Base-by-base conservation (phyloP, 163 green algal species). In the Picocystis sp. region DNA sequence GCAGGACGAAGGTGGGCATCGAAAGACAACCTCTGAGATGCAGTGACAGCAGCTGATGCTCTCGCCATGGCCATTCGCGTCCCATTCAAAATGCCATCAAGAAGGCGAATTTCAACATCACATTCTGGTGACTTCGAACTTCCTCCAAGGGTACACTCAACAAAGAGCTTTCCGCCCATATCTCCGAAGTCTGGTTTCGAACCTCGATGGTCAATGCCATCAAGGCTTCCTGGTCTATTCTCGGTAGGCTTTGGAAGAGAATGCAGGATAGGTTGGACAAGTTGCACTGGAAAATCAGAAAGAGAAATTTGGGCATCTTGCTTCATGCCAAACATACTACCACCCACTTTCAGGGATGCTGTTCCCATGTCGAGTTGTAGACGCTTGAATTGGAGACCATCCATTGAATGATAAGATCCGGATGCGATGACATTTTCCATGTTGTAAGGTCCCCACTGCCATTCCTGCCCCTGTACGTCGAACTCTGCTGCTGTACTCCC, bases 311-410 rank as follows among this genome's bases (percentile, higher is more conserved):
- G 63, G 2, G 84, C 80, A 55, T 92, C 73, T 70, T 94, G 84
- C 22, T 60, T 53, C 1, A 71, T 58, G 2, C 75, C 74, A 58
- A 93, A 73, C 64, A 93, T 68, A 12, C 59, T 63, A 24, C 76
- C 83, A 12, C 57, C 49, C 17, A 81, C 43, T 1, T 61, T 50
- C 43, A 83, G 65, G 52, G 70, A 72, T 15, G 73, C 76, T 23
- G 79, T 66, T n/a, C 69, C 75, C 21, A 50, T 34, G 17, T 48
- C 48, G 5, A 66, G 17, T 22, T 57, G 35, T 42, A 86, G 52
- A 69, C 89, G 75, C 52, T 91, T 71, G 56, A 93, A 58, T 15
- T 75, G 61, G 25, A 92, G 22, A 1, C 82, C 82, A 52, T 93
- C 81, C 23, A 58, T 55, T 19, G 61, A 75, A 52, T 87, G 77